Conservation (phyloP, 441 rosid genomes). For the Raphanus hybrid region DNA sequence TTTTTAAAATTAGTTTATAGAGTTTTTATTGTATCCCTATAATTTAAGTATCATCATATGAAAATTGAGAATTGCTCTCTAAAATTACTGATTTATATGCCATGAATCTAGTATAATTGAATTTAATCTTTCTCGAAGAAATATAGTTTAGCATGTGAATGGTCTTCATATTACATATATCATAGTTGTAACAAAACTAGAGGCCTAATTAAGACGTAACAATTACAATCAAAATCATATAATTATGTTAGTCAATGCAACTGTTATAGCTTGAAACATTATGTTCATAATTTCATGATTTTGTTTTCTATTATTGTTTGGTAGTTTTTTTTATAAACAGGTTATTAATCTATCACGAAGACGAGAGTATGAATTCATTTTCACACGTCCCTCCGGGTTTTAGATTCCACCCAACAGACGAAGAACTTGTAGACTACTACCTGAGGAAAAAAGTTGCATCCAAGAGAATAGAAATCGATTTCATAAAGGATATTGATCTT, state of each 20-base stretch:
- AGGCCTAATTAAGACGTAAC: neutral
- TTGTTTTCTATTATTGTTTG: neutral
- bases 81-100: neutral
- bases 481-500: conserved; percentile 97
- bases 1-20: too few relatives aligned
- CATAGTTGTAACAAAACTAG: conserved; percentile 4
- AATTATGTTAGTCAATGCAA: neutral
- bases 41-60: conserved; percentile 14
- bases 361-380: conserved; percentile 70
- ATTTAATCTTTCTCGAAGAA: neutral
- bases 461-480: conserved; percentile 90
- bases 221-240: neutral
- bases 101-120: neutral
- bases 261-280: neutral
- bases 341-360: conserved; percentile 25
- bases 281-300: conserved; percentile 3
- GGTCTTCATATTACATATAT: conserved; percentile 11
- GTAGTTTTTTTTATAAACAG: neutral
- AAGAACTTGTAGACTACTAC: conserved; percentile 98
- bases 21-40: too few relatives aligned
- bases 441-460: conserved; percentile 89
- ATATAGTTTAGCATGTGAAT: conserved; percentile 3
- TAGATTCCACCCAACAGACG: conserved; percentile 98
- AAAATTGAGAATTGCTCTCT: neutral
- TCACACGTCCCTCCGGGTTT: conserved; percentile 98